A percentile compares a stretch with the other conserved stretches of the same genome.
Conservation (phyloP, 192 early-diverging fungal species). For the Neocallimastix lanati region DNA sequence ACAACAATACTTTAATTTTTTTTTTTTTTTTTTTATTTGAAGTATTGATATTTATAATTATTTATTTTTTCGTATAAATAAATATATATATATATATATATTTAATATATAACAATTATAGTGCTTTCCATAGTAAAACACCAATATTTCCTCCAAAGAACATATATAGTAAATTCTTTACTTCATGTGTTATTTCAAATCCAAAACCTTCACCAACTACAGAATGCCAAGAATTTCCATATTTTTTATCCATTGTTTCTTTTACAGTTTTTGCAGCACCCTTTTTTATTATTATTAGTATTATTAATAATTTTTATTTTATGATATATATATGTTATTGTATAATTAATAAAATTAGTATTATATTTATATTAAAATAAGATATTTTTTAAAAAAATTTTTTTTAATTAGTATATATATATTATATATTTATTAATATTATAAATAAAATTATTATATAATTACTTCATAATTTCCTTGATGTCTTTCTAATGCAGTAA, state of each 20-base stretch:
- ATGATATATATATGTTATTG: no score
- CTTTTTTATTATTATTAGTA: slow-evolving; percentile 5
- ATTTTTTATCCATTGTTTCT: slow-evolving; percentile 39
- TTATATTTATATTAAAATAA: background rate
- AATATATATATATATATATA: no score
- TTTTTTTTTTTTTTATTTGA: no score
- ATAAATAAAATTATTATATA: background rate
- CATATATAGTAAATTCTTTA: slow-evolving; percentile 33
- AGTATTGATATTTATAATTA: no score
- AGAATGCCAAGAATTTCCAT: slow-evolving; percentile 37
- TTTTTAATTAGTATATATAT: background rate
- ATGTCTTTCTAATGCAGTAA: background rate
- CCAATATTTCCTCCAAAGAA: slow-evolving; percentile 21
- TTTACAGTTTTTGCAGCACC: slow-evolving; percentile 35
- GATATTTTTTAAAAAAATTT: background rate
- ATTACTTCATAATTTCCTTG: slow-evolving; percentile 31
- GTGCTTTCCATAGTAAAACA: slow-evolving; percentile 1
- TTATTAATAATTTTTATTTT: background rate
- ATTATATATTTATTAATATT: background rate
- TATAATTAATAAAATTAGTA: background rate
- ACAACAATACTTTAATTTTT: no score
- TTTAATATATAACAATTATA: no score
- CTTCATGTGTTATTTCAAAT: slow-evolving; percentile 40
- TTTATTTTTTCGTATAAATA: no score
- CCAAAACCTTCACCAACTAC: slow-evolving; percentile 47